These are phyloP conservation scores for Backusella circina DNA, from an alignment of 192 early-diverging fungal species.

Conservation along the genomic window DNA sequence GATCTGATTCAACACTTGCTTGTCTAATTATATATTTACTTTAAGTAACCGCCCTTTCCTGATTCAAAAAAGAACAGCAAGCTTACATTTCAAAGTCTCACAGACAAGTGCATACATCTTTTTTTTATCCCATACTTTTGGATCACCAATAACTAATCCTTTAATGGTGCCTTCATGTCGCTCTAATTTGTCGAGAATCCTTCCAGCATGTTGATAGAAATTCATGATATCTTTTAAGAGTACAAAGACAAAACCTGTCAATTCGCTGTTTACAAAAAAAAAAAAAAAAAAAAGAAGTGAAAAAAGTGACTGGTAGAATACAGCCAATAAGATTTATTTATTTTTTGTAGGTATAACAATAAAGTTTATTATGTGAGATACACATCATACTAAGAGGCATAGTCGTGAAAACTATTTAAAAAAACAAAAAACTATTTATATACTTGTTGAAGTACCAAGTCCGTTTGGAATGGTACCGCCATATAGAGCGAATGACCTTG, in stretches of 20 bases:
- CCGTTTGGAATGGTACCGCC: no score
- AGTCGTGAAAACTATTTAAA: no score
- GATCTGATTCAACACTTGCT: conserved; percentile 44
- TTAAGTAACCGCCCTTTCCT: background rate
- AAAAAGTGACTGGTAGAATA: background rate
- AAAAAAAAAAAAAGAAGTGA: background rate
- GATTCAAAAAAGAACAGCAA: background rate
- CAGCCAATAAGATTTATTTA: background rate
- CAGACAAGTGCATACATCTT: conserved; percentile 87
- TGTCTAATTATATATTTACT: conserved; percentile 32
- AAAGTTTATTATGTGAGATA: no score
- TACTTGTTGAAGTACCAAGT: no score
- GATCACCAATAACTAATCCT: conserved; percentile 65
- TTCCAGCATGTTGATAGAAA: conserved; percentile 73
- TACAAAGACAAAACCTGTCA: background rate
- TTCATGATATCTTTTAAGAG: conserved; percentile 43
- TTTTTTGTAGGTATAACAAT: no score
- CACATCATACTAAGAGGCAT: no score
- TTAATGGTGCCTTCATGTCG: conserved; percentile 77
- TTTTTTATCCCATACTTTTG: conserved; percentile 71
- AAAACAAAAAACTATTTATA: no score
- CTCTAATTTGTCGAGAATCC: conserved; percentile 69
- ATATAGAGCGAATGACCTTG: no score
- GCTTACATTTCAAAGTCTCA: conserved; percentile 83
- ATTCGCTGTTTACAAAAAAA: background rate